phyloP scores from a whole-genome alignment of 257 asterid species.

The Fraxinus cuspidata region DNA sequence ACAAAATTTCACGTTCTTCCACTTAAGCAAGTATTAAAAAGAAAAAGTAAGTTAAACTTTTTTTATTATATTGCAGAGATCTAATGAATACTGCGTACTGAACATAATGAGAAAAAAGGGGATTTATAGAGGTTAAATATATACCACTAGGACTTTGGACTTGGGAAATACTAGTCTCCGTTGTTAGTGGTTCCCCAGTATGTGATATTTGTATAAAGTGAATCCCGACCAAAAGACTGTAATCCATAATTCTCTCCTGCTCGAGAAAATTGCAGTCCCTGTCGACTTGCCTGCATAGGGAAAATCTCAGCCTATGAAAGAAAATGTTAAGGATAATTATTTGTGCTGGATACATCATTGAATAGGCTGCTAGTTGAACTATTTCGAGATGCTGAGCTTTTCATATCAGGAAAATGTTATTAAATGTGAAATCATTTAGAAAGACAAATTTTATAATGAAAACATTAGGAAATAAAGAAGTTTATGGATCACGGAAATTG shows the following conservation, averaged over 20 bases:
- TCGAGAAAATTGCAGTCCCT: constrained; percentile 27
- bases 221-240: constrained; percentile 26
- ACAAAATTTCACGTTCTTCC: background rate
- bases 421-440: background rate
- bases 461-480: background rate
- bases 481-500: background rate
- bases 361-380: background rate
- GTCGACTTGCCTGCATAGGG: constrained; percentile 28
- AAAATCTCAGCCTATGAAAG: background rate
- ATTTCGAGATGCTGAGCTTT: background rate
- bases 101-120: background rate
- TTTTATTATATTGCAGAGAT: no score
- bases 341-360: background rate
- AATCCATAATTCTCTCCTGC: constrained; percentile 30
- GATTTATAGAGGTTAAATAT: background rate
- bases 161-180: constrained; percentile 19
- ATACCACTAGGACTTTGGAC: constrained; percentile 20
- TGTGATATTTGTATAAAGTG: constrained; percentile 15
- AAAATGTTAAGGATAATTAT: background rate
- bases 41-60: constrained; percentile 1
- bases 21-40: background rate
- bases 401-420: background rate
- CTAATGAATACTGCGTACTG: background rate
- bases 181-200: constrained; percentile 3
- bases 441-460: background rate